Evolutionary conservation across 495 filamentous ascomycete genomes (phyloP).

Genomic region (Hypoxylon lenormandii): DNA sequence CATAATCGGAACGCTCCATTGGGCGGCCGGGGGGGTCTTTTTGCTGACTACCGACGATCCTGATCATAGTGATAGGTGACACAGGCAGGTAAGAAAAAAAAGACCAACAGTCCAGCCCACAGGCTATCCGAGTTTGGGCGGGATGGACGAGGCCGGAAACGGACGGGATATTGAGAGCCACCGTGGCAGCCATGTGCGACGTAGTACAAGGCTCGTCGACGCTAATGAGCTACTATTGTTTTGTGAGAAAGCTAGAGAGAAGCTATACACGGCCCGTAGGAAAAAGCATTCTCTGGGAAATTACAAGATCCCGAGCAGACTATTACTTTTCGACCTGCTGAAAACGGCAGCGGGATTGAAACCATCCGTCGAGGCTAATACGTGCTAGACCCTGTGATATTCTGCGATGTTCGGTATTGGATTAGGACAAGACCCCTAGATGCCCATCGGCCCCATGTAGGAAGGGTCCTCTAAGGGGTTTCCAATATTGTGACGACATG

Average conservation of each 20-base stretch:
- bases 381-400: neutral
- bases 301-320: neutral
- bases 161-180: conserved; percentile 13
- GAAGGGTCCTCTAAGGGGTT: conserved; percentile 1
- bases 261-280: neutral
- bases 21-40: neutral
- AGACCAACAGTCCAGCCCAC: conserved; percentile 3
- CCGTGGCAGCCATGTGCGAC: conserved; percentile 4
- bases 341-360: neutral
- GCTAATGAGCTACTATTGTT: conserved; percentile 7
- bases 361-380: neutral
- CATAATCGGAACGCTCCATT: conserved; percentile 9
- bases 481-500: conserved; percentile 6
- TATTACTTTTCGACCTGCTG: neutral
- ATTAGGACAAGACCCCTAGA: neutral
- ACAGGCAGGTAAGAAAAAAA: neutral
- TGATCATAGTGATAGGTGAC: conserved; percentile 17
- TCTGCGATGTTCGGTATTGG: neutral
- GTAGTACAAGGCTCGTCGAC: conserved; percentile 4
- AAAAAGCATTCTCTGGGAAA: neutral
- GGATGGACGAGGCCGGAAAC: conserved; percentile 17
- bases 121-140: neutral
- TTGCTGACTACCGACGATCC: conserved; percentile 30
- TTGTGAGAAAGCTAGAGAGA: conserved; percentile 10
- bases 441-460: conserved; percentile 21